Evolutionary conservation across 352 stramenopile genomes (phyloP), one percentile per base, ranked within the genome.

Genomic region (Globisporangium mamillatum): DNA sequence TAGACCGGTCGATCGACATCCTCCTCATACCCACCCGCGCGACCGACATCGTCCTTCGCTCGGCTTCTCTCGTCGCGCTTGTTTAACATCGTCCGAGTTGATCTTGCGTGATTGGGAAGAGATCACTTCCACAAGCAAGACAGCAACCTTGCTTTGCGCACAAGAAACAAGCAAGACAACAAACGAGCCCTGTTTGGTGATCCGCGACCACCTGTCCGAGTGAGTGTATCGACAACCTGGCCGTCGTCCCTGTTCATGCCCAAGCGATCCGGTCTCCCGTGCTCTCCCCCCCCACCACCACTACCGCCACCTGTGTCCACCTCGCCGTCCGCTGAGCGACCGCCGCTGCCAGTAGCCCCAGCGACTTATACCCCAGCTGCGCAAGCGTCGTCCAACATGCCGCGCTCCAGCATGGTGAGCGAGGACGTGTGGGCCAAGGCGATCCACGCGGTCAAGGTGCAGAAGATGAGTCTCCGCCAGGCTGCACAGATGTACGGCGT

Each of bases 381-480:
- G 8, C 56, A 6, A 48, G 57, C 32, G 12, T 64, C 41, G 14
- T 18, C 44, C 24, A 44, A 4, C 36, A 74, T 74, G 68, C 63
- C 63, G 6, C 68, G 68, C 27, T 70, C 72, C 5, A 71, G 56
- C 27, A 55, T 63, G 27, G 72, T 79, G 32, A 74, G 64, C 27
- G 76, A 84, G 14, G 72, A 80, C 9, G 75, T 80, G 20, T 84
- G 77, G 77, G 74, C 71, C 24, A 76, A 72, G 14, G 77, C 77
- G 38, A 77, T 84, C 66, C 75, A 79, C 55, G 75, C 75, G 20
- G 77, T 84, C 22, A 78, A 67, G 29, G 75, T 79, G 12, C 74
- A 84, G 59, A 82, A 80, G 56, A 79, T 84, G 72, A 80, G 77
- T 66, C 67, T 82, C 14, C 72, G 77, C 20, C 71, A 69, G 14